Conservation (phyloP, 352 stramenopile species). For the Phytophthora citrophthora region DNA sequence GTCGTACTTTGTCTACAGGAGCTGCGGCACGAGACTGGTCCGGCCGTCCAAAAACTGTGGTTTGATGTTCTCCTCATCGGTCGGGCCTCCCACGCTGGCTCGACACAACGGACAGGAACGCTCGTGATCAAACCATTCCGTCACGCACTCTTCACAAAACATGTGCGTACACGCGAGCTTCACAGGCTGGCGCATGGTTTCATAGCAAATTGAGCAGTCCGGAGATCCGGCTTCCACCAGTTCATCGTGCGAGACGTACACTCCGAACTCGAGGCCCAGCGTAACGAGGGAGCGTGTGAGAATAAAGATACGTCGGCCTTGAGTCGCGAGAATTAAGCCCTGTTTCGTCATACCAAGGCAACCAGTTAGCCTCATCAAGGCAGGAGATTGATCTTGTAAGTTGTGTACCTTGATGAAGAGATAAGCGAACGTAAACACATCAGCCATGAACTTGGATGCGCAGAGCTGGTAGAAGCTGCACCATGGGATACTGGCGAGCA, state of each 20-base stretch:
- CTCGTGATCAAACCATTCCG: slow-evolving; percentile 86
- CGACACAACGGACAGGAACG: slow-evolving; percentile 81
- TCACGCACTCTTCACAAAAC: slow-evolving; percentile 88
- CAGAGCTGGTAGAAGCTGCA: slow-evolving; percentile 82
- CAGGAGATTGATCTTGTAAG: background rate
- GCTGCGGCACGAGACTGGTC: slow-evolving; percentile 77
- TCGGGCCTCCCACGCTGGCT: slow-evolving; percentile 47
- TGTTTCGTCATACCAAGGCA: slow-evolving; percentile 24
- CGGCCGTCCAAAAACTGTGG: slow-evolving; percentile 80
- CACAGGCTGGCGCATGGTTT: slow-evolving; percentile 71
- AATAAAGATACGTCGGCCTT: slow-evolving; percentile 56
- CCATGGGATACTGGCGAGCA: slow-evolving; percentile 70
- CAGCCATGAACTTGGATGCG: slow-evolving; percentile 73
- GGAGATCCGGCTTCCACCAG: slow-evolving; percentile 63
- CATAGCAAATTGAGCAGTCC: slow-evolving; percentile 88
- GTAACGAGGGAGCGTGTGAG: slow-evolving; percentile 66
- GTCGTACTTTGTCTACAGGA: slow-evolving; percentile 51
- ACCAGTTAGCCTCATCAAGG: background rate
- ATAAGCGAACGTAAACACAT: slow-evolving; percentile 80
- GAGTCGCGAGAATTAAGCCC: slow-evolving; percentile 62
- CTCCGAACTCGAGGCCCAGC: slow-evolving; percentile 68
- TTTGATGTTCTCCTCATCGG: slow-evolving; percentile 46
- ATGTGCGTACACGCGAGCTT: slow-evolving; percentile 82
- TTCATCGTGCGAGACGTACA: slow-evolving; percentile 68
- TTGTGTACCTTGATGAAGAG: slow-evolving; percentile 74